Evolutionary conservation across 1,284 basidiomycete genomes (phyloP).

Genomic region (Ganoderma leucocontextum): DNA sequence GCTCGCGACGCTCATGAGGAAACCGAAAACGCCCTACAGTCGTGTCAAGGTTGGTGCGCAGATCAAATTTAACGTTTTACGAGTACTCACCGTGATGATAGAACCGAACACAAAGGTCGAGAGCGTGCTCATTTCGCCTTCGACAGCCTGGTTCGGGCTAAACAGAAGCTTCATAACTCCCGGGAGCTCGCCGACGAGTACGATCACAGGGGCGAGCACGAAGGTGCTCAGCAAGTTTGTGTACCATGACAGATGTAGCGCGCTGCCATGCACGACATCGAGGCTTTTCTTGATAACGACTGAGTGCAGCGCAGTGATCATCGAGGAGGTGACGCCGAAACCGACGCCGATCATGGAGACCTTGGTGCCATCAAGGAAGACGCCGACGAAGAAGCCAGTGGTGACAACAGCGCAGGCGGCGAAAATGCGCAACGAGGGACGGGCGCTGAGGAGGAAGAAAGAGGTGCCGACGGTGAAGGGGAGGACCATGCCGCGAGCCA

Average conservation of each 20-base stretch:
- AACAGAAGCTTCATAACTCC: conserved; percentile 67
- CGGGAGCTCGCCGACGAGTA: conserved; percentile 76
- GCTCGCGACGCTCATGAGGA: conserved; percentile 91
- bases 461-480: conserved; percentile 89
- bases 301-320: conserved; percentile 83
- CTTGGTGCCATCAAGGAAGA: conserved; percentile 76
- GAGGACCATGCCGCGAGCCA: conserved; percentile 86
- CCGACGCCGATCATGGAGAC: conserved; percentile 70
- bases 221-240: conserved; percentile 80
- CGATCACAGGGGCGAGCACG: conserved; percentile 69
- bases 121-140: conserved; percentile 56
- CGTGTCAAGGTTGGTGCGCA: neutral
- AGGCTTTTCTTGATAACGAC: conserved; percentile 88
- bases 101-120: conserved; percentile 82
- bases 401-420: conserved; percentile 80
- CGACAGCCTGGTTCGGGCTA: conserved; percentile 47
- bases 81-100: conserved; percentile 66
- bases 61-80: neutral
- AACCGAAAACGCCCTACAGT: conserved; percentile 78
- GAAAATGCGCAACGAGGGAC: conserved; percentile 78
- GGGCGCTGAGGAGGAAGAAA: conserved; percentile 71
- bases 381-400: conserved; percentile 84
- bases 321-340: conserved; percentile 81
- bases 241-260: conserved; percentile 86
- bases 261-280: conserved; percentile 78